Conservation (phyloP, 306 rosid species). For the Sechiopsis laciniata region DNA sequence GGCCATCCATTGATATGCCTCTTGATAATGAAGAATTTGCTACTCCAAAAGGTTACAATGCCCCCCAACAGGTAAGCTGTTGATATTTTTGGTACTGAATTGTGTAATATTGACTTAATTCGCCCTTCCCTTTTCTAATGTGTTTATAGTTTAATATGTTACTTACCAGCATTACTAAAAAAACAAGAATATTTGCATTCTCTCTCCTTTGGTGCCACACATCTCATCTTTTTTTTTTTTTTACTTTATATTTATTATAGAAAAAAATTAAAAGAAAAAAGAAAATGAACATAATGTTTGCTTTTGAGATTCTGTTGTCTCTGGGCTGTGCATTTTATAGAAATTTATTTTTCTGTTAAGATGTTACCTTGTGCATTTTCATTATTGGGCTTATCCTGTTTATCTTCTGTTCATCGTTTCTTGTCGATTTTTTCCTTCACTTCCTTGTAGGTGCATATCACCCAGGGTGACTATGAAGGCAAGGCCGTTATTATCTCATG, state of each 20-base stretch:
- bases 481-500: conserved; percentile 84
- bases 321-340: not conserved
- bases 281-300: not conserved
- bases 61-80: conserved; percentile 78
- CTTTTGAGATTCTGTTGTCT: not conserved
- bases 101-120: conserved; percentile 2
- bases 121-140: not conserved
- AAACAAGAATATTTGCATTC: not conserved
- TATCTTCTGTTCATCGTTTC: not conserved
- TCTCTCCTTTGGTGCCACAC: no score
- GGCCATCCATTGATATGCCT: conserved; percentile 74
- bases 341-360: not conserved
- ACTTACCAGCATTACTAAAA: not conserved
- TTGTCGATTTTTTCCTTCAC: not conserved
- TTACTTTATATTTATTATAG: no score
- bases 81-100: conserved; percentile 8
- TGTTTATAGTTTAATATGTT: not conserved
- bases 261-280: no score
- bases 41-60: conserved; percentile 66
- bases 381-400: not conserved
- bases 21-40: conserved; percentile 53
- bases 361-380: not conserved
- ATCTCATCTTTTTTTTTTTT: no score
- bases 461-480: conserved; percentile 96
- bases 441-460: conserved; percentile 68